phyloP scores from a whole-genome alignment of 345 rosid genomes.

The Ricinus communis region DNA sequence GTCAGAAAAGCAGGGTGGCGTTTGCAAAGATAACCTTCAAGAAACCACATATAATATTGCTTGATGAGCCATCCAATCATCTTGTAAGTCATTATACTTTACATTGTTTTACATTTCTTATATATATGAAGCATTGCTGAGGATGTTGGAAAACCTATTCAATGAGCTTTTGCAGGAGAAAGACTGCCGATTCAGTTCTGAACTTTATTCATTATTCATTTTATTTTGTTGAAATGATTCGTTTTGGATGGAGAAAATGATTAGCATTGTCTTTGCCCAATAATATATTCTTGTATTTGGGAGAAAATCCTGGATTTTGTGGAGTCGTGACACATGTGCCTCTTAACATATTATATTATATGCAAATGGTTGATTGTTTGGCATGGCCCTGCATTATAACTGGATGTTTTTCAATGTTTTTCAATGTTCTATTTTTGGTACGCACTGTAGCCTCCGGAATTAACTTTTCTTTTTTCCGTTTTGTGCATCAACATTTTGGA shows the following conservation, averaged over 20 bases:
- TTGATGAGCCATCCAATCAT: slow-evolving; percentile 99
- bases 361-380: not conserved
- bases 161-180: not conserved
- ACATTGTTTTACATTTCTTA: not conserved
- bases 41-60: slow-evolving; percentile 95
- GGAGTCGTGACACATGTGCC: not conserved
- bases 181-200: not conserved
- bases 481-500: no score
- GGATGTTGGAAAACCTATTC: not conserved
- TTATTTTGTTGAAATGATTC: not conserved
- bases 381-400: not conserved
- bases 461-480: no score
- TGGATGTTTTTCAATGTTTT: not conserved
- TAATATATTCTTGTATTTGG: not conserved
- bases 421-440: not conserved
- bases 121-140: not conserved
- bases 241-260: no score
- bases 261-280: not conserved
- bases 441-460: not conserved
- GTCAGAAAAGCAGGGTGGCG: slow-evolving; percentile 99
- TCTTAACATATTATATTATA: not conserved
- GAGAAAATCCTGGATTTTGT: not conserved
- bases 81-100: slow-evolving; percentile 65
- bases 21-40: slow-evolving; percentile 98
- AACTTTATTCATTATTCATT: not conserved